Conservation (phyloP, 495 filamentous ascomycete species). For the Parmelia sp. region DNA sequence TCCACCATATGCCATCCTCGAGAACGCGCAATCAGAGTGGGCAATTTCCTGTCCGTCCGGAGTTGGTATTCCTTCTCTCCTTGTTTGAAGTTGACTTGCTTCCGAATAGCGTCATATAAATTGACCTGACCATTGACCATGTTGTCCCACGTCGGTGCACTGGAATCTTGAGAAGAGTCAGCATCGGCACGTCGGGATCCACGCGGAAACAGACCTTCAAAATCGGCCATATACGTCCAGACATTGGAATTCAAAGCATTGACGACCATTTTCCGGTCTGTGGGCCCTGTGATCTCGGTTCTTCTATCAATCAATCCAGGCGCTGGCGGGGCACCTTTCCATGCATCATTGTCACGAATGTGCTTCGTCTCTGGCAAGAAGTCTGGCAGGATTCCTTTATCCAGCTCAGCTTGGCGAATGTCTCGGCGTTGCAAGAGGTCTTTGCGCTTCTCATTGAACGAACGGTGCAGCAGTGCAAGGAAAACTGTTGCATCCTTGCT, state of each 20-base stretch:
- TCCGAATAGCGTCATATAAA: constrained; percentile 92
- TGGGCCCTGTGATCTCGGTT: constrained; percentile 98
- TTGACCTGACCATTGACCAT: constrained; percentile 99
- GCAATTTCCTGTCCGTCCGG: constrained; percentile 72
- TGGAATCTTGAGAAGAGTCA: constrained; percentile 62
- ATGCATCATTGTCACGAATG: constrained; percentile 90
- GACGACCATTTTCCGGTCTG: constrained; percentile 98
- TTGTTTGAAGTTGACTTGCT: constrained; percentile 93
- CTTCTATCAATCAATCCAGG: constrained; percentile 89
- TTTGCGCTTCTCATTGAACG: constrained; percentile 89
- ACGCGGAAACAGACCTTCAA: constrained; percentile 62
- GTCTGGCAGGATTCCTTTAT: constrained; percentile 84
- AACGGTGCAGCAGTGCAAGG: constrained; percentile 86
- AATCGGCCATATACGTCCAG: constrained; percentile 99
- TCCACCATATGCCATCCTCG: constrained; percentile 95
- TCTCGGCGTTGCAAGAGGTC: constrained; percentile 79
- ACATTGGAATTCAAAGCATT: constrained; percentile 96
- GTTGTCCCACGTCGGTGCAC: constrained; percentile 97
- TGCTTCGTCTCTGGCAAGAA: constrained; percentile 95
- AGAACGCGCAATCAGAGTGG: constrained; percentile 79
- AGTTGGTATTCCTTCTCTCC: constrained; percentile 96
- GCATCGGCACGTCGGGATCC: background rate
- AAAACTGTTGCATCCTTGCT: constrained; percentile 88
- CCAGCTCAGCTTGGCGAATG: constrained; percentile 86
- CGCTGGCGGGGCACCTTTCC: constrained; percentile 90